Percentiles rank a stretch among this genome's conserved stretches.
Conservation (phyloP, 2,329 filamentous ascomycete genomes). For the Aspergillus udagawae region DNA sequence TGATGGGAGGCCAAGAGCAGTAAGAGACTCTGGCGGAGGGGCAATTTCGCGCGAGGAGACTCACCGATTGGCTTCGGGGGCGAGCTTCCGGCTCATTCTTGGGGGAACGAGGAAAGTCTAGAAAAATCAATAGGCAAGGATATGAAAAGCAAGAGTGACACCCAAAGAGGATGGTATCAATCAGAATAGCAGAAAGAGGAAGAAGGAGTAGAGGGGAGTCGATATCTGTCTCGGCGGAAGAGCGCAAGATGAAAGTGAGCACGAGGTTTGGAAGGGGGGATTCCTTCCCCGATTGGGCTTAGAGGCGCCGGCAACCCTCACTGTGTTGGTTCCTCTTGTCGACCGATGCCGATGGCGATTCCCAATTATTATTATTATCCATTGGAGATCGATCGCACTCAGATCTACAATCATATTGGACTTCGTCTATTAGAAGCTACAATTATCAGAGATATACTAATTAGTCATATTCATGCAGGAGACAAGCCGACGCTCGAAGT, state of each 20-base stretch:
- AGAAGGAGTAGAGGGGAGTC: constrained; percentile 9
- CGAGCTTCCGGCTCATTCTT: constrained; percentile 67
- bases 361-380: background rate
- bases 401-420: background rate
- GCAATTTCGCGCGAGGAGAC: constrained; percentile 35
- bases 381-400: background rate
- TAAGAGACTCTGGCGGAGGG: constrained; percentile 19
- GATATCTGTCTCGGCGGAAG: constrained; percentile 13
- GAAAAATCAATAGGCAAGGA: constrained; percentile 12
- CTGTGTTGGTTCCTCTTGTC: background rate
- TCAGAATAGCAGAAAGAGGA: constrained; percentile 3
- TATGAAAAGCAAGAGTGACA: constrained; percentile 18
- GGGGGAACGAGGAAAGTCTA: constrained; percentile 19
- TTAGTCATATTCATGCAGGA: background rate
- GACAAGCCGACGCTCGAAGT: too few relatives aligned
- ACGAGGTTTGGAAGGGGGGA: constrained; percentile 23
- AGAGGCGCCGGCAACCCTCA: constrained; percentile 19
- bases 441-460: background rate
- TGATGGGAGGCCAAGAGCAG: background rate
- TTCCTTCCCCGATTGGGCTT: constrained; percentile 19
- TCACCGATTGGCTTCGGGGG: constrained; percentile 98
- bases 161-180: constrained; percentile 17
- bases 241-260: constrained; percentile 21
- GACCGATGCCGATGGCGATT: background rate
- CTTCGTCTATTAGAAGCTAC: background rate